Percentiles rank a stretch among this genome's conserved stretches.
Conservation (phyloP, 2,329 filamentous ascomycete species). For the Epichloe uncinata region DNA sequence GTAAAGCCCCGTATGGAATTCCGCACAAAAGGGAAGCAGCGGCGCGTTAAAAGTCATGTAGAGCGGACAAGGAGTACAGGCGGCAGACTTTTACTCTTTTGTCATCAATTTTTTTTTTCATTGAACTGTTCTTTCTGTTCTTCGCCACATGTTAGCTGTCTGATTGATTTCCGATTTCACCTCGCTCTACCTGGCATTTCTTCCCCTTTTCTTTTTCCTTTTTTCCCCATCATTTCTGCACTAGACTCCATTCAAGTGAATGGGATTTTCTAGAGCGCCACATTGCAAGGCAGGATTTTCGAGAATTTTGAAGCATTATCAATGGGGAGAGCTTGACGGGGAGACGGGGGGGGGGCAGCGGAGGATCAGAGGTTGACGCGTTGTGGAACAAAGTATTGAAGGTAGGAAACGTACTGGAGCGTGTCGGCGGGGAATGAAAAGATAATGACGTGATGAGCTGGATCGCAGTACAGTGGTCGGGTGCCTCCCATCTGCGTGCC, state of each 20-base stretch:
- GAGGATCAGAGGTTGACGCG: background rate
- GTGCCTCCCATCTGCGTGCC: background rate
- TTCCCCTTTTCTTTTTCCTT: conserved; percentile 11
- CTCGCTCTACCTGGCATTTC: conserved; percentile 7
- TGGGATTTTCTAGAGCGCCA: conserved; percentile 9
- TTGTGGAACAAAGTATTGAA: background rate
- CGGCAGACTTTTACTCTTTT: conserved; percentile 14
- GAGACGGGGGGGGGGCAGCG: background rate
- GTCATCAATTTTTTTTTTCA: conserved; percentile 11
- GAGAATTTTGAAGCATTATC: conserved; percentile 1
- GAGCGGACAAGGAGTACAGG: conserved; percentile 27
- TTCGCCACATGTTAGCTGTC: background rate
- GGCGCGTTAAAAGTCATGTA: conserved; percentile 29
- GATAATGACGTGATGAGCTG: background rate
- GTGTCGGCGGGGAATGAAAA: background rate
- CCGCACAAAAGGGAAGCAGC: conserved; percentile 13
- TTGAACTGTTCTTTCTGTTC: conserved; percentile 10
- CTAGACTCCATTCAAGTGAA: conserved; percentile 23
- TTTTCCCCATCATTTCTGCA: conserved; percentile 6
- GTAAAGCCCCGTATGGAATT: conserved; percentile 23
- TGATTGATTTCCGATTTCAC: background rate
- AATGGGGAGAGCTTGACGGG: background rate
- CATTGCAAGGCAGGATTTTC: background rate
- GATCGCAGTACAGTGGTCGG: background rate
- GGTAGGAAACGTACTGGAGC: background rate